phyloP scores from a whole-genome alignment of 2,329 filamentous ascomycete species.

The Colletotrichum tofieldiae region DNA sequence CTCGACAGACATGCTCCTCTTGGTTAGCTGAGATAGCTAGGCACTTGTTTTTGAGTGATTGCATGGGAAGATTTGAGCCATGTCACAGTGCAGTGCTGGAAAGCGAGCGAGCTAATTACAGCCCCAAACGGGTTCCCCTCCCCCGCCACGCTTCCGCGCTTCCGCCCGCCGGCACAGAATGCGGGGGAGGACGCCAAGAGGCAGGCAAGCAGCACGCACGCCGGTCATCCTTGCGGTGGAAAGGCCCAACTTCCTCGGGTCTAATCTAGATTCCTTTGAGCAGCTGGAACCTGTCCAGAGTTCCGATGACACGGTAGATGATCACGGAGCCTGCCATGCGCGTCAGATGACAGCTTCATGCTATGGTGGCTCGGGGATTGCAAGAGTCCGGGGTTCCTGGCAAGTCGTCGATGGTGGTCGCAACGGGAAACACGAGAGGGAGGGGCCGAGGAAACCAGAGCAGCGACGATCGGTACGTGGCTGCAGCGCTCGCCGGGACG shows the following conservation, averaged over 20 bases:
- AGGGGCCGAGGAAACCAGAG: constrained; percentile 27
- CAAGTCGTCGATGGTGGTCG: background rate
- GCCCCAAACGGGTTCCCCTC: background rate
- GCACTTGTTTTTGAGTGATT: background rate
- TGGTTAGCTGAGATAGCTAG: too few relatives aligned
- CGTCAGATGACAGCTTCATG: background rate
- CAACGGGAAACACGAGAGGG: constrained; percentile 16
- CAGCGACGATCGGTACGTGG: constrained; percentile 18
- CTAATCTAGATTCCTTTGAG: background rate
- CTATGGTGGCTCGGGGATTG: background rate
- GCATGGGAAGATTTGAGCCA: background rate
- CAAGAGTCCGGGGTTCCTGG: background rate
- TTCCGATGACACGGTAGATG: constrained; percentile 22
- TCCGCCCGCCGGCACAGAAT: background rate
- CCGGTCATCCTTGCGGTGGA: too few relatives aligned
- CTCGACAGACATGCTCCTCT: too few relatives aligned
- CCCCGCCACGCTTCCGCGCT: background rate
- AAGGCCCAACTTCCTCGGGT: background rate
- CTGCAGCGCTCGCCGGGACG: constrained; percentile 17
- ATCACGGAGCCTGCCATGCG: background rate
- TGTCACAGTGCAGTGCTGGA: background rate
- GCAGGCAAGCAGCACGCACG: background rate
- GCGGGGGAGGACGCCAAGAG: background rate
- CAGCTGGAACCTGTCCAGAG: background rate
- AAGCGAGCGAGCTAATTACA: background rate